Evolutionary conservation across 2,329 filamentous ascomycete genomes (phyloP).

Genomic region (Pseudogymnoascus sp.): DNA sequence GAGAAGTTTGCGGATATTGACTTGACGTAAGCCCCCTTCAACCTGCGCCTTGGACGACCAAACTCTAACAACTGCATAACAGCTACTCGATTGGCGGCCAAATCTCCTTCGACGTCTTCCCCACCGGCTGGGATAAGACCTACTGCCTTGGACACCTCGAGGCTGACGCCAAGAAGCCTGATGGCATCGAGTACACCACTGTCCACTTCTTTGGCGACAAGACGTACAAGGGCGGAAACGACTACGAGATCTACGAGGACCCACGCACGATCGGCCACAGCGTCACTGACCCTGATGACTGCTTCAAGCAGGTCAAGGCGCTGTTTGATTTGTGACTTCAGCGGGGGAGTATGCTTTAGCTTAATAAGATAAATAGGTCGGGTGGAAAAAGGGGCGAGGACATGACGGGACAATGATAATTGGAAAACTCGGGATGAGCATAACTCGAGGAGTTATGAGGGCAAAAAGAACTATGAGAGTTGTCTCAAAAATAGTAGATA

Average conservation of each 20-base stretch:
- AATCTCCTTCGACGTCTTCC: conserved; percentile 98
- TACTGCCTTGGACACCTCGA: conserved; percentile 89
- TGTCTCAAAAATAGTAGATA: background rate
- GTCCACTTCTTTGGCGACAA: conserved; percentile 99
- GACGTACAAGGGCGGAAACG: conserved; percentile 83
- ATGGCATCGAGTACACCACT: conserved; percentile 70
- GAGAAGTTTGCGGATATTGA: conserved; percentile 77
- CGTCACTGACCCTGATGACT: conserved; percentile 76
- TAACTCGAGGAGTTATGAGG: background rate
- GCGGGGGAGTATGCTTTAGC: conserved; percentile 1
- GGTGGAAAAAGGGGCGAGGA: background rate
- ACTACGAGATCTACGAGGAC: conserved; percentile 89
- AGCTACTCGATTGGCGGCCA: conserved; percentile 93
- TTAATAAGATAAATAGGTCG: background rate
- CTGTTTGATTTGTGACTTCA: conserved; percentile 59
- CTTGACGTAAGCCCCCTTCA: conserved; percentile 57
- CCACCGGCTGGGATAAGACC: conserved; percentile 95
- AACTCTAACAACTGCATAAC: conserved; percentile 10
- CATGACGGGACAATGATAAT: background rate
- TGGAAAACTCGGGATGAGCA: background rate
- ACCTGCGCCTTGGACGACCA: conserved; percentile 6
- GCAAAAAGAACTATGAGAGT: background rate
- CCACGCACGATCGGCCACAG: conserved; percentile 75
- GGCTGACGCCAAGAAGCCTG: conserved; percentile 62
- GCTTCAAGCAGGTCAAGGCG: conserved; percentile 70